These are phyloP conservation scores for bread wheat (Triticum aestivum) DNA, from an alignment of 176 grass and related monocot genomes.

Conservation along the genomic window IWGSC_CS_RefSeq_v2.1 NC_057809.1:516298161-516298660, in stretches of 20 bases:
- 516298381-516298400: slow-evolving; percentile 3
- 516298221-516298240: not conserved
- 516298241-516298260: slow-evolving; percentile 40
- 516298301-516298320: slow-evolving; percentile 28
- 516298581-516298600: not conserved
- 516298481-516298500: slow-evolving; percentile 33
- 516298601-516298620: not conserved
- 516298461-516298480: slow-evolving; percentile 27
- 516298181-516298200: not conserved
- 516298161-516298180: slow-evolving; percentile 12
- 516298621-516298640: slow-evolving; percentile 9
- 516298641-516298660: not conserved
- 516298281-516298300: slow-evolving; percentile 34
- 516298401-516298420: slow-evolving; percentile 21
- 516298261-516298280: slow-evolving; percentile 30
- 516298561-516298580: not conserved
- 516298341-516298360: slow-evolving; percentile 22
- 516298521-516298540: not conserved
- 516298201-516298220: slow-evolving; percentile 28
- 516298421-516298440: slow-evolving; percentile 25
- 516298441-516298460: slow-evolving; percentile 30
- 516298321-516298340: slow-evolving; percentile 40
- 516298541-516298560: not conserved
- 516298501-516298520: not conserved
- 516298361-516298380: slow-evolving; percentile 27